These are phyloP conservation scores for Acer saccharum DNA, from an alignment of 345 rosid genomes.

Conservation along the genomic window DNA sequence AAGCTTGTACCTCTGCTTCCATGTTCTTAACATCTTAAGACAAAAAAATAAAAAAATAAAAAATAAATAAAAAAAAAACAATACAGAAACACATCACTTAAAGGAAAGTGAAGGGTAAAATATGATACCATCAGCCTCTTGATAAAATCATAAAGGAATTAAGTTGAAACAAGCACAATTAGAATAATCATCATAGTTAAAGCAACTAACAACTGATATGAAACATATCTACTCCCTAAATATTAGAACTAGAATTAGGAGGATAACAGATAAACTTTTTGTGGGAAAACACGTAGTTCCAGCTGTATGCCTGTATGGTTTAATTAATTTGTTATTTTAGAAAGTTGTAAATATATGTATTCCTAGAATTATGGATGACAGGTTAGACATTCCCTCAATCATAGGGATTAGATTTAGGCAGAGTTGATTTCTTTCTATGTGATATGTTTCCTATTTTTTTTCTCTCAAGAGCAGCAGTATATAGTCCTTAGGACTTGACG, in stretches of 20 bases:
- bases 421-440: too few relatives aligned
- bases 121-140: not conserved
- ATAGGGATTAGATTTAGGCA: too few relatives aligned
- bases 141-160: not conserved
- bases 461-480: too few relatives aligned
- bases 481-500: too few relatives aligned
- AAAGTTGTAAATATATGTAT: too few relatives aligned
- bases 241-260: not conserved
- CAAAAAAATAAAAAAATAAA: too few relatives aligned
- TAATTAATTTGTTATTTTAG: too few relatives aligned
- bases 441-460: too few relatives aligned
- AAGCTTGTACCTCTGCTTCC: conserved; percentile 93
- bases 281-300: too few relatives aligned
- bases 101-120: conserved; percentile 6
- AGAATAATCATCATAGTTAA: not conserved
- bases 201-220: not conserved
- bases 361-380: too few relatives aligned
- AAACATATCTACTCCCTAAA: not conserved
- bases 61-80: conserved; percentile 6
- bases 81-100: not conserved
- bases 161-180: not conserved
- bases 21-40: conserved; percentile 70
- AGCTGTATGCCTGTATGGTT: too few relatives aligned
- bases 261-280: not conserved
- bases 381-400: too few relatives aligned